phyloP scores from a whole-genome alignment of 345 rosid species.

The Hibiscus trionum region DNA sequence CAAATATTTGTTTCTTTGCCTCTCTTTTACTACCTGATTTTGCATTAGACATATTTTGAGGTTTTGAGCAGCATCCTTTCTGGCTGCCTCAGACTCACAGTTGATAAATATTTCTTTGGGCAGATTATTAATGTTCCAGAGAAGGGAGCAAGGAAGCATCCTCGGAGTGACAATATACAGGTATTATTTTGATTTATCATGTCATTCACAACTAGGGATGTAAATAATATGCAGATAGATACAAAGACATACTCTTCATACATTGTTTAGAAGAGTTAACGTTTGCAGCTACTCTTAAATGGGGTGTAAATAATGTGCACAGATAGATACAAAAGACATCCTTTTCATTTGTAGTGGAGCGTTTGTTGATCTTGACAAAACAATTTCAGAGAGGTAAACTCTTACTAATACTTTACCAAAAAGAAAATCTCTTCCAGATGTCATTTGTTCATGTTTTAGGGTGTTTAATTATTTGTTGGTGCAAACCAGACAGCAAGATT shows the following conservation, averaged over 20 bases:
- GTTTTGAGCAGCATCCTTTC: background rate
- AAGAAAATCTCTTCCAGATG: background rate
- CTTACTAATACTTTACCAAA: background rate
- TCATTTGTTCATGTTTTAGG: background rate
- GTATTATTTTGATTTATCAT: constrained; percentile 31
- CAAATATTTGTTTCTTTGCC: background rate
- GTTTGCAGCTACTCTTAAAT: constrained; percentile 5
- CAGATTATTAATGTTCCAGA: constrained; percentile 97
- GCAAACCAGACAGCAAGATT: constrained; percentile 68
- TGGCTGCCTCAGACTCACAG: constrained; percentile 11
- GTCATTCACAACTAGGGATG: background rate
- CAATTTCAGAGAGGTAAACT: constrained; percentile 82
- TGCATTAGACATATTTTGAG: background rate
- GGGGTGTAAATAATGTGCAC: constrained; percentile 27
- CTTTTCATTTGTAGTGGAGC: constrained; percentile 98
- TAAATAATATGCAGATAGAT: too few relatives aligned
- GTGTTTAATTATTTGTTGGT: constrained; percentile 9
- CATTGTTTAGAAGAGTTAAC: background rate
- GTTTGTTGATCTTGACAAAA: constrained; percentile 84
- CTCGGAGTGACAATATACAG: constrained; percentile 94
- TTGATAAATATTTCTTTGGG: constrained; percentile 17
- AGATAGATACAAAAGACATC: constrained; percentile 92
- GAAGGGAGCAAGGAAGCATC: constrained; percentile 98
- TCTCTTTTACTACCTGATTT: background rate
- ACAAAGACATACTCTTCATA: too few relatives aligned